phyloP scores from a whole-genome alignment of 2,329 filamentous ascomycete genomes.

The Alternaria infectoria region DNA sequence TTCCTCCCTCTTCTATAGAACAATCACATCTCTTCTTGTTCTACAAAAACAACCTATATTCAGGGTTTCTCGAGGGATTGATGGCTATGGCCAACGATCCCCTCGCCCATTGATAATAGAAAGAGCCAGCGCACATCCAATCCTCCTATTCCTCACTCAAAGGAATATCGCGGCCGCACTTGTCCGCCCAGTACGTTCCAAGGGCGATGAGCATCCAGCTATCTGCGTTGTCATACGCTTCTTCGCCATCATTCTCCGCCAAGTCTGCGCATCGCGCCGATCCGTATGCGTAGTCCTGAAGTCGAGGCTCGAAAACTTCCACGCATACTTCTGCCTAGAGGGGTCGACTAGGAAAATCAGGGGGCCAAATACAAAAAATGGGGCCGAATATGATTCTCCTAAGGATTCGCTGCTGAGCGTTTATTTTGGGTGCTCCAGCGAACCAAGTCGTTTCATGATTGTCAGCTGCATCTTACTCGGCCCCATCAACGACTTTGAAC shows the following conservation, averaged over 20 bases:
- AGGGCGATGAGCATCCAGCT: neutral
- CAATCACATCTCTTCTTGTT: neutral
- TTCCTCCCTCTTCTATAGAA: neutral
- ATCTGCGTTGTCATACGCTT: neutral
- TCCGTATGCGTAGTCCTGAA: neutral
- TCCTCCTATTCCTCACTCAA: neutral
- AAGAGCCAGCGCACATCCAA: neutral
- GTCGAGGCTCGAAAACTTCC: neutral
- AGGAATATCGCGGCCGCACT: neutral
- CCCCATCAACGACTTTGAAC: neutral
- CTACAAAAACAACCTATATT: neutral
- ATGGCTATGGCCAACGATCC: neutral
- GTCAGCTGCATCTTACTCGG: neutral
- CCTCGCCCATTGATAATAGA: neutral
- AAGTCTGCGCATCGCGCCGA: neutral
- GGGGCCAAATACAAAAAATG: neutral
- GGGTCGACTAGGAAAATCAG: neutral
- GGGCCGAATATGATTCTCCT: neutral
- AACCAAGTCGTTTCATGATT: neutral
- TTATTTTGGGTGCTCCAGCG: neutral
- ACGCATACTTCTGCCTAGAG: neutral
- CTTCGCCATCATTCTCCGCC: neutral
- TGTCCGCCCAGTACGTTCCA: neutral
- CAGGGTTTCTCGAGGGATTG: neutral
- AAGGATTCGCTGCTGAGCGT: neutral